These are phyloP conservation scores for Ceratocystis papillata DNA, from an alignment of 2,329 filamentous ascomycete species.

Conservation along the genomic window DNA sequence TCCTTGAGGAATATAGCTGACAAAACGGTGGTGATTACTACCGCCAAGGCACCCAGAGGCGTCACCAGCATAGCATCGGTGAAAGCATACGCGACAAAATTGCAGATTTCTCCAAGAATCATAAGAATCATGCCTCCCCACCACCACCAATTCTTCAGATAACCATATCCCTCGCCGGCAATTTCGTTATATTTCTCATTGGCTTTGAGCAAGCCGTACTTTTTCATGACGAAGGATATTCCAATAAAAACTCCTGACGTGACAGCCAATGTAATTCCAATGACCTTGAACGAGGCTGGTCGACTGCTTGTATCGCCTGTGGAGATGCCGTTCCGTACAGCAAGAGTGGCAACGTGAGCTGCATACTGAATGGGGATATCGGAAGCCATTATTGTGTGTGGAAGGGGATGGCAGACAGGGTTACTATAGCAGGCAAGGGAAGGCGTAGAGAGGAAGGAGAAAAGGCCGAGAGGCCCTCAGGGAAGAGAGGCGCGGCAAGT, in stretches of 20 bases:
- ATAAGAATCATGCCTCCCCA: constrained; percentile 94
- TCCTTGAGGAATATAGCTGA: constrained; percentile 95
- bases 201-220: constrained; percentile 77
- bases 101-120: constrained; percentile 93
- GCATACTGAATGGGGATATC: constrained; percentile 18
- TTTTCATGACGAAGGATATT: constrained; percentile 89
- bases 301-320: constrained; percentile 31
- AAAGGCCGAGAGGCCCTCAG: constrained; percentile 13
- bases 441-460: neutral
- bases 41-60: constrained; percentile 77
- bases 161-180: constrained; percentile 92
- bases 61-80: constrained; percentile 94
- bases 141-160: constrained; percentile 91
- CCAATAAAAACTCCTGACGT: constrained; percentile 88
- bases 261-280: constrained; percentile 78
- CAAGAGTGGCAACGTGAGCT: constrained; percentile 13
- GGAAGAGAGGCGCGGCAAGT: neutral
- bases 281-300: constrained; percentile 60
- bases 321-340: constrained; percentile 33
- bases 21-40: constrained; percentile 82
- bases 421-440: neutral
- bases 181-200: constrained; percentile 96
- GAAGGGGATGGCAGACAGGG: neutral
- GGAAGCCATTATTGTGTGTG: constrained; percentile 4
- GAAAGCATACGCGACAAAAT: constrained; percentile 94